These are phyloP conservation scores for Peronospora farinosa DNA, from an alignment of 352 stramenopile genomes.

Conservation along the genomic window DNA sequence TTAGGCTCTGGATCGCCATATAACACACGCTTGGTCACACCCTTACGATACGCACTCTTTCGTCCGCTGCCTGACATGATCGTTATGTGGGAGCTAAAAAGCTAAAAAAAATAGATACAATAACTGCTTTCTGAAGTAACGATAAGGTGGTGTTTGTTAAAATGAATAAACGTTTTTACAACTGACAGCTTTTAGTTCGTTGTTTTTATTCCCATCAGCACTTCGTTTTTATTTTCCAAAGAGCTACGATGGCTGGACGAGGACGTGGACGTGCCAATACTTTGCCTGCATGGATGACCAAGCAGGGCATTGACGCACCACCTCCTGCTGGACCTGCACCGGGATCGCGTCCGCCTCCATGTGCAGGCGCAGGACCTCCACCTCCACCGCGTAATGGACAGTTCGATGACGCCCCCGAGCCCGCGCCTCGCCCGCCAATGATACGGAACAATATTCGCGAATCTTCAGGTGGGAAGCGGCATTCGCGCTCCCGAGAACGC, in stretches of 20 bases:
- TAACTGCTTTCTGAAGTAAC: neutral
- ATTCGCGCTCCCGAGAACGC: constrained; percentile 21
- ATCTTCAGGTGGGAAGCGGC: constrained; percentile 17
- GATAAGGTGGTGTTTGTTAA: neutral
- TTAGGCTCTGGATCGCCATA: constrained; percentile 87
- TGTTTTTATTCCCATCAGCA: neutral
- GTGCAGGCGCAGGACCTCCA: constrained; percentile 1
- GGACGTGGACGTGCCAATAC: constrained; percentile 65
- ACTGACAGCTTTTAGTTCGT: too few species aligned
- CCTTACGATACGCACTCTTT: constrained; percentile 90
- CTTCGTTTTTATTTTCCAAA: neutral
- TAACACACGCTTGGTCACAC: constrained; percentile 87
- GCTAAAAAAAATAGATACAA: neutral
- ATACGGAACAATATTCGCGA: constrained; percentile 16
- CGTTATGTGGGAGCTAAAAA: neutral
- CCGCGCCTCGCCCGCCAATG: constrained; percentile 8
- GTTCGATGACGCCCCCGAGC: constrained; percentile 60
- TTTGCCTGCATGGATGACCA: constrained; percentile 85
- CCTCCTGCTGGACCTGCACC: constrained; percentile 10
- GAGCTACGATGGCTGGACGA: constrained; percentile 58
- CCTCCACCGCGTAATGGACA: constrained; percentile 41
- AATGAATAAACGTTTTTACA: neutral
- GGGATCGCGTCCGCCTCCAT: constrained; percentile 7
- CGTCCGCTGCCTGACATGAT: constrained; percentile 87
- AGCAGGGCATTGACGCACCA: constrained; percentile 26